Base-by-base conservation (phyloP, 2,329 filamentous ascomycete species). In the Claviceps spartinae region DNA sequence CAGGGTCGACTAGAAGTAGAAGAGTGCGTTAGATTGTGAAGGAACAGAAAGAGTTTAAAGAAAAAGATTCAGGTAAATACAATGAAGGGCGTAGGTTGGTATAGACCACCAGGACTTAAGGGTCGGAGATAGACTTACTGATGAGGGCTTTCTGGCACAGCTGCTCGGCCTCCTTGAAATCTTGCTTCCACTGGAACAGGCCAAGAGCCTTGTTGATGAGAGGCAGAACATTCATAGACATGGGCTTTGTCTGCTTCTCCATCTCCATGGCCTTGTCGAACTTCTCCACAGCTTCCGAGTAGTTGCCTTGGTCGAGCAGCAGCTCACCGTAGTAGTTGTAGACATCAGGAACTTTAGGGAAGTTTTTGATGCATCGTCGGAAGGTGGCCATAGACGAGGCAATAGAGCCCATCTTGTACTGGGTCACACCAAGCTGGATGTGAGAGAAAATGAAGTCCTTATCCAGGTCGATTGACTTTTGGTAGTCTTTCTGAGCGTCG, bases 301-400 rank as follows among this genome's bases (percentile, higher is more conserved):
- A 97, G 70, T 96, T 95, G 70, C 88, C 85, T 75, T 97, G 93
- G 74, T 98, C 93, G 51, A 98, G 82, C 53, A 98, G 78, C 52
- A 98, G 79, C 74, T 98, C 93, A 63, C 93, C 93, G 64, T 95
- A 97, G 79, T 98, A 98, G 78, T 98, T 98, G 78, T 97, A 98
- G 42, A 97, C 93, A 65, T 98, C 93, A 5, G 91, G 90, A 11
- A 95, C 88, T 66, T 91, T 87, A 64, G 89, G 86, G 65, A 98
- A 98, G 73, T 95, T 96, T 83, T 97, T 98, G 69, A 96, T 90
- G 70, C 89, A 95, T 57, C 90, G 81, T 61, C 91, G 82, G 83
- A 98, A 97, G 5, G 93, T 98, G 38, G 93, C 91, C 89, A 97
- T 97, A 47, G 90, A 95, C 8, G 90, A 96, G 7, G 93, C 93